phyloP scores from a whole-genome alignment of 371 early-diverging fungal species.

The Zychaea mexicana region DNA sequence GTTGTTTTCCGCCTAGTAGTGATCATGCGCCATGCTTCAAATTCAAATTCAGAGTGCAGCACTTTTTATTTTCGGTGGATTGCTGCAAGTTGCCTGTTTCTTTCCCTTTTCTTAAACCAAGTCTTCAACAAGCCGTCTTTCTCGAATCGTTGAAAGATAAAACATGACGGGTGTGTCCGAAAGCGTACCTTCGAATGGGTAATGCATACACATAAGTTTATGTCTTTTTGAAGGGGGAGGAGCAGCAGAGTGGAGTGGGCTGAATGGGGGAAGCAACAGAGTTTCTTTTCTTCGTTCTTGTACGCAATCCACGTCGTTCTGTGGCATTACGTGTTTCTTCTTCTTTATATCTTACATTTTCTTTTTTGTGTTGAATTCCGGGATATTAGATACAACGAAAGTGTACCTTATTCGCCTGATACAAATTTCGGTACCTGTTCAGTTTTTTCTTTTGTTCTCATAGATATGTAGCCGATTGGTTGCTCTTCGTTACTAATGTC shows the following conservation, averaged over 20 bases:
- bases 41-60: too few relatives aligned
- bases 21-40: background rate
- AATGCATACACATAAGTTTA: too few relatives aligned
- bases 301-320: background rate
- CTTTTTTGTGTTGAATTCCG: too few relatives aligned
- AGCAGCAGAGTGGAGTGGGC: too few relatives aligned
- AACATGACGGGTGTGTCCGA: background rate
- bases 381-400: conserved; percentile 4
- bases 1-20: background rate
- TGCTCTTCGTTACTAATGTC: too few relatives aligned
- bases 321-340: background rate
- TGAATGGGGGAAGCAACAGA: too few relatives aligned
- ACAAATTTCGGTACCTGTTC: background rate
- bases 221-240: too few relatives aligned
- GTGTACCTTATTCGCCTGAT: background rate
- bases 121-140: background rate
- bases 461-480: background rate
- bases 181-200: conserved; percentile 3
- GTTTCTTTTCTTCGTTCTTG: too few relatives aligned
- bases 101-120: background rate
- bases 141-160: background rate
- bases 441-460: background rate
- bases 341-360: background rate
- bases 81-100: background rate
- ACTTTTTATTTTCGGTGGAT: too few relatives aligned